Evolutionary conservation across 139 green algal genomes (phyloP), one percentile per base, ranked within the genome.

Genomic region (Chlamydomonas incerta): DNA sequence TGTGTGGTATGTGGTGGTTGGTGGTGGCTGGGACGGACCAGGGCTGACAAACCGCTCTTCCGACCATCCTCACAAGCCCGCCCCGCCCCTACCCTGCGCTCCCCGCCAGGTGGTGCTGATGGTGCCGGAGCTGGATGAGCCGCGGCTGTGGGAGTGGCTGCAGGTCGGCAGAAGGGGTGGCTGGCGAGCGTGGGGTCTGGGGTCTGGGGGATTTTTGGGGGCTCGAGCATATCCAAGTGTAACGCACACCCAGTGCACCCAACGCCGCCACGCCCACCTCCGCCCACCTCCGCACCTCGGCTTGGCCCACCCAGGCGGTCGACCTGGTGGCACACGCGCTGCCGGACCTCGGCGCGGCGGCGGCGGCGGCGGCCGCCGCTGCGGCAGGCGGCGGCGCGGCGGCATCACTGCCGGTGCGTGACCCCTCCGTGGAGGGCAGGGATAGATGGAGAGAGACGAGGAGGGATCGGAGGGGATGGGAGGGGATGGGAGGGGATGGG

Each of bases 141-240:
- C 79, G 11, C 65, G 79, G 3, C 67, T 85, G n/a, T 76, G 65
- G 79, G 79, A 85, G 33, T 75, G 68, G n/a, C 66, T 85, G 65
- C 79, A 75, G 79, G 79, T 75, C 18, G 41, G 55, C 20, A 24
- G 55, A 10, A 62, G 55, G 55, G 11, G 55, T 28, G 21, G 8
- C 55, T 24, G 20, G 18, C 52, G n/a, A n/a, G n/a, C n/a, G n/a
- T n/a, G n/a, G n/a, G n/a, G n/a, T n/a, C n/a, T n/a, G n/a, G n/a
- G n/a, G n/a, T n/a, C n/a, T n/a, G n/a, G n/a, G n/a, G n/a, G n/a
- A n/a, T n/a, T n/a, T n/a, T n/a, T n/a, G n/a, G n/a, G 58, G 4
- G 13, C 58, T 65, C 11, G 50, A 57, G 14, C 11, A 14, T 17
- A 11, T 29, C 18, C 4, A 4, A 26, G 13, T 29, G 13, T 4